phyloP scores from a whole-genome alignment of 2,329 filamentous ascomycete genomes.

The Fusarium multiceps region DNA sequence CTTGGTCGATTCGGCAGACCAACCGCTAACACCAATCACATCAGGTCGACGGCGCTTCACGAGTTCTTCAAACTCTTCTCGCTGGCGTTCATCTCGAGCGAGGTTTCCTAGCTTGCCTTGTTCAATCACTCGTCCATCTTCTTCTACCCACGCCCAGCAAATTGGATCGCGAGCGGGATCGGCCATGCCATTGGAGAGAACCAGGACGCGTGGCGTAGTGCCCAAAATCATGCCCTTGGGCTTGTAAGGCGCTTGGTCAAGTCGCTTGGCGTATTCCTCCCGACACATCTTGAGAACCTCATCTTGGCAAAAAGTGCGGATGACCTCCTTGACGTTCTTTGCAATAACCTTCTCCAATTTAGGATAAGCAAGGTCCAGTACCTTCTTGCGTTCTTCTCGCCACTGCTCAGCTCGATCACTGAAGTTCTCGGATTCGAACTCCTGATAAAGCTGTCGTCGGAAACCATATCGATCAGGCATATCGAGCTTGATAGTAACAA shows the following conservation, averaged over 20 bases:
- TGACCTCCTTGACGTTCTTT: constrained; percentile 92
- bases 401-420: constrained; percentile 95
- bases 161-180: constrained; percentile 80
- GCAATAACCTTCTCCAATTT: constrained; percentile 87
- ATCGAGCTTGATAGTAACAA: constrained; percentile 85
- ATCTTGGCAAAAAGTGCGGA: constrained; percentile 94
- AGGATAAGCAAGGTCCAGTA: constrained; percentile 81
- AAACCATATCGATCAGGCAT: constrained; percentile 82
- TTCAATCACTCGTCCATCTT: constrained; percentile 89
- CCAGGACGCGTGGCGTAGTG: constrained; percentile 86
- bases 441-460: constrained; percentile 78
- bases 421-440: constrained; percentile 94
- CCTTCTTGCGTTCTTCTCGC: constrained; percentile 88
- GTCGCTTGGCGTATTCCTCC: constrained; percentile 86
- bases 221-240: constrained; percentile 92
- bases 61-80: constrained; percentile 78
- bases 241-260: constrained; percentile 97
- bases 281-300: constrained; percentile 88
- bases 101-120: constrained; percentile 89
- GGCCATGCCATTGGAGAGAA: constrained; percentile 87
- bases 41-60: constrained; percentile 85
- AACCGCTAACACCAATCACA: constrained; percentile 89
- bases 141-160: constrained; percentile 92
- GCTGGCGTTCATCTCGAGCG: constrained; percentile 74
- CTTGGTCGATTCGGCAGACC: constrained; percentile 85